These are phyloP conservation scores for Aspergillus cavernicola DNA, from an alignment of 495 filamentous ascomycete species.

Conservation along the genomic window DNA sequence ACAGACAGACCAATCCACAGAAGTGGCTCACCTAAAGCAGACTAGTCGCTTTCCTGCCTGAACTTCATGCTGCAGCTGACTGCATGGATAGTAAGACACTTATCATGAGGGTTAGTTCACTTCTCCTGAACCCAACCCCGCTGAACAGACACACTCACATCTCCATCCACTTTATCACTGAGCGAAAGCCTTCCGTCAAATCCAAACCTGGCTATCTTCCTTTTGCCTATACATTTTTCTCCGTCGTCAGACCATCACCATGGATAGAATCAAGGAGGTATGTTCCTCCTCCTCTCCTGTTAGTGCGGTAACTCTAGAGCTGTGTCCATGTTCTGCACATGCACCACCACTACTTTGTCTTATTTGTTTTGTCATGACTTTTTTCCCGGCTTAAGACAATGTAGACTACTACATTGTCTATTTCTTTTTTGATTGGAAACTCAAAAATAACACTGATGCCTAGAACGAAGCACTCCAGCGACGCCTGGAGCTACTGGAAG, in stretches of 20 bases:
- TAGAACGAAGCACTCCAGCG: constrained; percentile 87
- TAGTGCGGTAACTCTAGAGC: constrained; percentile 47
- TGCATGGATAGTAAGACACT: no score
- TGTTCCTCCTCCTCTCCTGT: constrained; percentile 38
- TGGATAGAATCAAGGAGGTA: constrained; percentile 77
- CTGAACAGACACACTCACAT: constrained; percentile 13
- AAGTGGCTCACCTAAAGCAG: no score
- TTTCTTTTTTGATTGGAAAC: neutral
- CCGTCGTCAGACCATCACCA: constrained; percentile 28
- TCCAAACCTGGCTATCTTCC: constrained; percentile 7
- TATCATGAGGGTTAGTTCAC: no score
- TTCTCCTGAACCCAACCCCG: constrained; percentile 18
- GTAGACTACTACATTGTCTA: no score
- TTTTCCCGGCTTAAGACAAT: constrained; percentile 20
- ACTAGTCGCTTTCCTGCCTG: no score
- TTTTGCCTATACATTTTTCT: constrained; percentile 33
- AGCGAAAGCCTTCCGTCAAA: constrained; percentile 35
- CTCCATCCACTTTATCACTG: constrained; percentile 38
- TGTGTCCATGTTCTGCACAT: constrained; percentile 23
- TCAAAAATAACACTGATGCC: constrained; percentile 43
- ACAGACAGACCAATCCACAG: no score
- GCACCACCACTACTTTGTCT: constrained; percentile 18
- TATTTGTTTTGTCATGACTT: constrained; percentile 2
- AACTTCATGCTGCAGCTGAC: no score
- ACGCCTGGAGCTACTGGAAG: constrained; percentile 90